Evolutionary conservation across 345 rosid genomes (phyloP).

Genomic region (Hirschfeldia incana): DNA sequence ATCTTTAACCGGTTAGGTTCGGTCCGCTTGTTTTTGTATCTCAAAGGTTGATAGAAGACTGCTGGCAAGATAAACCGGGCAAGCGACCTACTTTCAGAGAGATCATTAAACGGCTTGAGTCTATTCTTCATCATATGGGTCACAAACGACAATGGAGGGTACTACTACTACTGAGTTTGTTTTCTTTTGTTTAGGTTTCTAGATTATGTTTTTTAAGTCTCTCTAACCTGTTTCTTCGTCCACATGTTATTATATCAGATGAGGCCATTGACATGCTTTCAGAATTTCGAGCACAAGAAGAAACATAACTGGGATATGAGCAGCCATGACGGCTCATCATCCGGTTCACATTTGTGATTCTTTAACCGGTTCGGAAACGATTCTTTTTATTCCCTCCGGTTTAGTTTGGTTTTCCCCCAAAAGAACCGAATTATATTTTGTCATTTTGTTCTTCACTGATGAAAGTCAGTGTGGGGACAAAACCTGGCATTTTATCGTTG

Average conservation of each 20-base stretch:
- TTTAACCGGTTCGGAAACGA: slow-evolving; percentile 10
- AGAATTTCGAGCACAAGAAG: slow-evolving; percentile 65
- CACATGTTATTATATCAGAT: slow-evolving; percentile 45
- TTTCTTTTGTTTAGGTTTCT: slow-evolving; percentile 18
- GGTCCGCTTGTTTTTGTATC: background rate
- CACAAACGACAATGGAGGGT: slow-evolving; percentile 89
- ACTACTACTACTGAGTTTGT: background rate
- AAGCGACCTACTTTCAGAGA: slow-evolving; percentile 82
- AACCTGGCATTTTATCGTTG: slow-evolving; percentile 9
- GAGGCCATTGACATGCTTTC: slow-evolving; percentile 75
- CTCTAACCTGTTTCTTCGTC: slow-evolving; percentile 27
- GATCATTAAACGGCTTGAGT: slow-evolving; percentile 64
- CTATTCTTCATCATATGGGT: slow-evolving; percentile 47
- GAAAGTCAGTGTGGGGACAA: slow-evolving; percentile 11
- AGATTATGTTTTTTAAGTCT: slow-evolving; percentile 10
- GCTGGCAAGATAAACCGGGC: slow-evolving; percentile 80
- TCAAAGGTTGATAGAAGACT: slow-evolving; percentile 81
- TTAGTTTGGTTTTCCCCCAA: slow-evolving; percentile 17
- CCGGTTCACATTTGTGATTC: slow-evolving; percentile 52
- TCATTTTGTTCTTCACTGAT: slow-evolving; percentile 14
- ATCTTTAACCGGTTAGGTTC: background rate
- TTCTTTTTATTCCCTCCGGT: slow-evolving; percentile 27
- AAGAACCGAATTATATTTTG: slow-evolving; percentile 13
- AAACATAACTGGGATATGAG: slow-evolving; percentile 60
- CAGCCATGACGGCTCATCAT: slow-evolving; percentile 50